These are phyloP conservation scores for Litsea cubeba DNA, from an alignment of 164 flowering plant genomes.

Conservation along the genomic window DNA sequence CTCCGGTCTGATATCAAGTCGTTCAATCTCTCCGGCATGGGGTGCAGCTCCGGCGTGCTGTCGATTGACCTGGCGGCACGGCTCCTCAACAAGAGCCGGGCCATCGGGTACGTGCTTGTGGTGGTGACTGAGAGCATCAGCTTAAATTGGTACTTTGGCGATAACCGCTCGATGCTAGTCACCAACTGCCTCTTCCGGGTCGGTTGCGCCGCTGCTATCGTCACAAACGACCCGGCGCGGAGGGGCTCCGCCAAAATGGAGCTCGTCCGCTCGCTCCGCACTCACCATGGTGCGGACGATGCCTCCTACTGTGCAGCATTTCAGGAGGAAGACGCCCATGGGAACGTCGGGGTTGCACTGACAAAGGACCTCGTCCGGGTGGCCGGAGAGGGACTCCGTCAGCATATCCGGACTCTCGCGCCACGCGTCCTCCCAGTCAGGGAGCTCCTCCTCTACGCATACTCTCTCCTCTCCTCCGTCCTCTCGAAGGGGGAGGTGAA, in stretches of 20 bases:
- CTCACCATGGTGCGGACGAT: conserved; percentile 61
- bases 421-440: conserved; percentile 45
- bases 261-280: conserved; percentile 36
- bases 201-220: conserved; percentile 45
- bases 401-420: conserved; percentile 34
- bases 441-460: conserved; percentile 32
- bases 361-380: conserved; percentile 56
- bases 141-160: conserved; percentile 56
- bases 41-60: conserved; percentile 49
- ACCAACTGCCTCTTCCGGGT: conserved; percentile 56
- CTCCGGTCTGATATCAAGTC: conserved; percentile 37
- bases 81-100: conserved; percentile 20
- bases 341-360: conserved; percentile 46
- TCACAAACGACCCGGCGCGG: conserved; percentile 39
- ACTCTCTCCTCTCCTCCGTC: conserved; percentile 17
- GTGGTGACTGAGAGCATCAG: conserved; percentile 53
- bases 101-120: conserved; percentile 35
- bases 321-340: conserved; percentile 48
- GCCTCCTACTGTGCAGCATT: conserved; percentile 40
- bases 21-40: conserved; percentile 59
- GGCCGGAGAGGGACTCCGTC: conserved; percentile 34
- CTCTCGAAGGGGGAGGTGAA: conserved; percentile 23
- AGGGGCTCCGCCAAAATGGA: conserved; percentile 38
- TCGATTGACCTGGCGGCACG: conserved; percentile 44
- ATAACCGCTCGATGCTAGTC: conserved; percentile 51